Base-by-base conservation (phyloP, 2,329 filamentous ascomycete genomes). In the Stagonosporopsis rhizophila region DNA sequence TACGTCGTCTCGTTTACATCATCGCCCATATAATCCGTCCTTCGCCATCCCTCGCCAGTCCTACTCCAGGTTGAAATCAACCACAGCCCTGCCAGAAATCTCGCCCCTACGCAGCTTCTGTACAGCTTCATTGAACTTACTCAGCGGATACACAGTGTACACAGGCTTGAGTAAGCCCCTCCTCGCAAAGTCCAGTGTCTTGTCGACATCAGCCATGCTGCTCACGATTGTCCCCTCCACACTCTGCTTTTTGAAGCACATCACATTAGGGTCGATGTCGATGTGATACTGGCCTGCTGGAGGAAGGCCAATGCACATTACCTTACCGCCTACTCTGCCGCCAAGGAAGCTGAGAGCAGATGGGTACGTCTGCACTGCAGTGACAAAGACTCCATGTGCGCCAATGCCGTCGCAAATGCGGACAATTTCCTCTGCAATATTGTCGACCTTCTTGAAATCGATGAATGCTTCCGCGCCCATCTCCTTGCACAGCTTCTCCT, bases 291-390 rank as follows among this genome's bases (percentile, higher is more conserved):
- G 63, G 2, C 72, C 72, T 2, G 69, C 68, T 4, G 73, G 69
- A 4, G 73, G 76, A 57, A 80, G 38, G 44, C 80, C 81, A 56
- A 83, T 79, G 58, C 82, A 85, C 80, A 85, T 83, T 22, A 85
- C 78, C 37, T 77, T 79, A 2, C 76, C 79, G 8, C 81, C 79
- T n/a, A 83, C 71, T 4, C 83, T 76, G 59, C 66, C 76, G 19
- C 81, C 81, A 4, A 82, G 63, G 20, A 68, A 66, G 17, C 64
- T 58, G 25, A 73, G 25, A 3, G 70, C 68, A 7, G 60, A 56
- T 2, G 72, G 70, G 45, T 75, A 74, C 3, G 61, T 60, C 42
- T 75, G 71, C 5, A 72, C 68, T 4, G 73, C 73, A 6, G 75
- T 77, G 42, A 77, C 74, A 45, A 76, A 75, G 23, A 78, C 74